phyloP scores from a whole-genome alignment of 179 eudicot species.

The Vitellaria paradoxa region DNA sequence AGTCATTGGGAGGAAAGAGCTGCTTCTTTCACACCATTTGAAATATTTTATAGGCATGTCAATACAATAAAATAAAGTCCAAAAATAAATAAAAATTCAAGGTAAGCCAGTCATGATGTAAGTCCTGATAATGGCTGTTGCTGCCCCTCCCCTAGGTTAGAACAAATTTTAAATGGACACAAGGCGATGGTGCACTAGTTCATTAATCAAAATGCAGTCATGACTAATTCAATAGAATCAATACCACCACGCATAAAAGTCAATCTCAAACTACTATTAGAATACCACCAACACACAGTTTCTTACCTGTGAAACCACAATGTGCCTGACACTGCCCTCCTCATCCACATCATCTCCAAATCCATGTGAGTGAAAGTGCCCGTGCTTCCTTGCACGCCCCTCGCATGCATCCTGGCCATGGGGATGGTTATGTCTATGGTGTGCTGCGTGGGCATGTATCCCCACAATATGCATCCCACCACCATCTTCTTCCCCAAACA shows the following conservation, averaged over 20 bases:
- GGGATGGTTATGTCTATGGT: conserved; percentile 53
- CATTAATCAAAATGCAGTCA: no score
- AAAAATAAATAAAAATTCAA: not conserved
- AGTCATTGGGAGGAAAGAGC: not conserved
- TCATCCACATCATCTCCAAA: conserved; percentile 28
- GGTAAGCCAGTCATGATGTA: not conserved
- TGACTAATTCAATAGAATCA: no score
- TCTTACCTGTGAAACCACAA: conserved; percentile 68
- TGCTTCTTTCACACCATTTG: not conserved
- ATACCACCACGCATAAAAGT: no score
- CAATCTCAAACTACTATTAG: no score
- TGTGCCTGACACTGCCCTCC: conserved; percentile 41
- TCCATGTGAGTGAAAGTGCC: conserved; percentile 28
- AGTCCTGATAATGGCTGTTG: not conserved
- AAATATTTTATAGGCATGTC: not conserved
- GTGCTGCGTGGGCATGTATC: conserved; percentile 65
- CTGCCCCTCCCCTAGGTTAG: no score
- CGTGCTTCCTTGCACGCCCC: conserved; percentile 21
- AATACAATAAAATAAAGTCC: not conserved
- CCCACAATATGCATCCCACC: conserved; percentile 72
- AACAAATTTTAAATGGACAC: no score
- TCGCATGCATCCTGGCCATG: conserved; percentile 49
- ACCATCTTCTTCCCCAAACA: conserved; percentile 56
- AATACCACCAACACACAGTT: no score
- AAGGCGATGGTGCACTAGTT: no score